These are phyloP conservation scores for Wickerhamiella alocasiicola DNA, from an alignment of 805 yeast species.

Conservation along the genomic window DNA sequence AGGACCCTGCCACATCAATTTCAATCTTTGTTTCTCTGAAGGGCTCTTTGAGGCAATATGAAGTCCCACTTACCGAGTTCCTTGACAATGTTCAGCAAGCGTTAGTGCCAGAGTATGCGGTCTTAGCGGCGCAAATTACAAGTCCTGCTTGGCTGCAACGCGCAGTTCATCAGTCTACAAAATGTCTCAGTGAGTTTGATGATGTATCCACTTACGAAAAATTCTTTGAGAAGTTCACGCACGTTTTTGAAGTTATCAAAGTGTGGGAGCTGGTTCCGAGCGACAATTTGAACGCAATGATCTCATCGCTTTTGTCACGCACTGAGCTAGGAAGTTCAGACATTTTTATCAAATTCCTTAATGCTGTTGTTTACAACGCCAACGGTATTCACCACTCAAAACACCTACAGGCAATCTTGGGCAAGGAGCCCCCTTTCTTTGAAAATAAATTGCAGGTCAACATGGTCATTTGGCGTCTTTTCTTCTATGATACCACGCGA, in stretches of 20 bases:
- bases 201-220: neutral
- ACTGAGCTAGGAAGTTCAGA: conserved; percentile 32
- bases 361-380: neutral
- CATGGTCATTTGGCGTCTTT: conserved; percentile 40
- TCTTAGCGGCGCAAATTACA: neutral
- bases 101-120: neutral
- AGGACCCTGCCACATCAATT: conserved; percentile 40
- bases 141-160: conserved; percentile 15
- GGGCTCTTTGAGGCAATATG: neutral
- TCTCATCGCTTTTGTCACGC: conserved; percentile 34
- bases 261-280: conserved; percentile 18
- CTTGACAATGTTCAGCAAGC: neutral
- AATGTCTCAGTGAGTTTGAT: conserved; percentile 12
- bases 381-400: conserved; percentile 33
- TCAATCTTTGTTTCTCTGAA: neutral
- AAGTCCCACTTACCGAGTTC: neutral
- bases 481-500: conserved; percentile 33
- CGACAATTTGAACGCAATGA: conserved; percentile 22
- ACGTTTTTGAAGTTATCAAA: neutral
- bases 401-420: conserved; percentile 48
- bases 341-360: neutral
- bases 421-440: conserved; percentile 18
- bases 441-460: conserved; percentile 28
- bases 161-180: conserved; percentile 18
- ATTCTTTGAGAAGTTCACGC: conserved; percentile 1